Evolutionary conservation across 768 basidiomycete species (phyloP).

Genomic region (Crassisporium funariophilum): DNA sequence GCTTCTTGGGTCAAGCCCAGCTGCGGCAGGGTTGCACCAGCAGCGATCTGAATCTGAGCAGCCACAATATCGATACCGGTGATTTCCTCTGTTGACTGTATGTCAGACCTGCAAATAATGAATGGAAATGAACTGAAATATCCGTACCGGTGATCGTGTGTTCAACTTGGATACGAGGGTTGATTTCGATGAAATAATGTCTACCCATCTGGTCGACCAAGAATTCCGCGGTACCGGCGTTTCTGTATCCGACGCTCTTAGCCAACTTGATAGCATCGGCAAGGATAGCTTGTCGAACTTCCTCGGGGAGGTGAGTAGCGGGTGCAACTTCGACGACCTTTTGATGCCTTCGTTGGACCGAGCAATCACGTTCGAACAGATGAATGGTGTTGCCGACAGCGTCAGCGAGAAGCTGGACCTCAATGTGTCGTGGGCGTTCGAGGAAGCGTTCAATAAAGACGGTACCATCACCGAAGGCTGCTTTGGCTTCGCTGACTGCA

Average conservation of each 20-base stretch:
- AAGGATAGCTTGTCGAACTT: slow-evolving; percentile 86
- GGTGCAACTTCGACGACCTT: slow-evolving; percentile 99
- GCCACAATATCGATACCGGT: slow-evolving; percentile 99
- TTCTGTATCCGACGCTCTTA: slow-evolving; percentile 90
- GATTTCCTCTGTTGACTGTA: slow-evolving; percentile 79
- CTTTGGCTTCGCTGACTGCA: slow-evolving; percentile 92
- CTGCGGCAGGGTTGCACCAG: slow-evolving; percentile 92
- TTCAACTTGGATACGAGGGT: slow-evolving; percentile 99
- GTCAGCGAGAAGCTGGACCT: slow-evolving; percentile 95
- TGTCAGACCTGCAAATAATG: not conserved
- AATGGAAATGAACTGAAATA: slow-evolving; percentile 13
- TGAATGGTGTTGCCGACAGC: slow-evolving; percentile 92
- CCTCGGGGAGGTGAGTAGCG: slow-evolving; percentile 90
- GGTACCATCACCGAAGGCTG: slow-evolving; percentile 97
- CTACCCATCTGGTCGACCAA: slow-evolving; percentile 95
- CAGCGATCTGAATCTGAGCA: slow-evolving; percentile 99
- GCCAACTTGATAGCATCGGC: slow-evolving; percentile 93
- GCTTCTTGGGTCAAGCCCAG: slow-evolving; percentile 96
- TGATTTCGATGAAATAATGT: slow-evolving; percentile 99
- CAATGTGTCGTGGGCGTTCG: slow-evolving; percentile 96
- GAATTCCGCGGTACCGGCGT: slow-evolving; percentile 98
- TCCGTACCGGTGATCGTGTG: slow-evolving; percentile 93
- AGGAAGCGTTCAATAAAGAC: slow-evolving; percentile 99
- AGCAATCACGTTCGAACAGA: slow-evolving; percentile 98
- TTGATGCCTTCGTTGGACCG: slow-evolving; percentile 96